A percentile compares a stretch with the other conserved stretches of the same genome.
Evolutionary conservation across 106 monocot genomes (phyloP).

Genomic region (Acanthochlamys bracteata): DNA sequence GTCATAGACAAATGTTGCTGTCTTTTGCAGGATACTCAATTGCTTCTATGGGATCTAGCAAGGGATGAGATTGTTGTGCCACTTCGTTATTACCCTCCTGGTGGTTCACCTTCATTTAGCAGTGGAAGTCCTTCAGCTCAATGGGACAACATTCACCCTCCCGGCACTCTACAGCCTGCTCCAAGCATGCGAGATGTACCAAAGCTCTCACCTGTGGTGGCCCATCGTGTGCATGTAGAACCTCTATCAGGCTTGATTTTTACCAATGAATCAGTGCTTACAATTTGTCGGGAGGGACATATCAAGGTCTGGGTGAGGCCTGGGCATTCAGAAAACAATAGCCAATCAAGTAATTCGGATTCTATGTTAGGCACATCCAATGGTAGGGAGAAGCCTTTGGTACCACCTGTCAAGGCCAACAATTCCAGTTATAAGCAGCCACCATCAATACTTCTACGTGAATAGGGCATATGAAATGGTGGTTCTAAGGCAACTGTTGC

Average conservation of each 20-base stretch:
- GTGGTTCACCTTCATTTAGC: slow-evolving; percentile 80
- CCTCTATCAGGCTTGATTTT: slow-evolving; percentile 76
- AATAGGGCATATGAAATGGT: slow-evolving; percentile 2
- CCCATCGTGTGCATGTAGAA: slow-evolving; percentile 77
- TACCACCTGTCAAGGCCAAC: slow-evolving; percentile 17
- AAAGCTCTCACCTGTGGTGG: slow-evolving; percentile 74
- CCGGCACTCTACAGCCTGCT: slow-evolving; percentile 71
- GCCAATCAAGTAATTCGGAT: slow-evolving; percentile 32
- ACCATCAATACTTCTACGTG: slow-evolving; percentile 31
- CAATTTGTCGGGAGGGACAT: slow-evolving; percentile 71
- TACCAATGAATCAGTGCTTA: slow-evolving; percentile 65
- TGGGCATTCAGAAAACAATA: slow-evolving; percentile 17
- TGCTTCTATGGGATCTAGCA: slow-evolving; percentile 87
- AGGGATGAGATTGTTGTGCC: slow-evolving; percentile 87
- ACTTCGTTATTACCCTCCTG: slow-evolving; percentile 47
- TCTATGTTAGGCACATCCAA: slow-evolving; percentile 11
- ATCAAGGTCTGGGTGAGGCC: slow-evolving; percentile 85
- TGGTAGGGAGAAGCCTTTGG: slow-evolving; percentile 36
- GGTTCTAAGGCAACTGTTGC: not conserved
- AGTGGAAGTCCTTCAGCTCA: slow-evolving; percentile 57
- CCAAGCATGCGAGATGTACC: slow-evolving; percentile 93
- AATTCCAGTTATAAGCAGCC: slow-evolving; percentile 46
- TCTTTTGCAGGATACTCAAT: slow-evolving; percentile 64
- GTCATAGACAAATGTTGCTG: not conserved
- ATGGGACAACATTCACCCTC: slow-evolving; percentile 58